Conservation (phyloP, 495 filamentous ascomycete genomes). For the Baudoinia panamericana region DNA sequence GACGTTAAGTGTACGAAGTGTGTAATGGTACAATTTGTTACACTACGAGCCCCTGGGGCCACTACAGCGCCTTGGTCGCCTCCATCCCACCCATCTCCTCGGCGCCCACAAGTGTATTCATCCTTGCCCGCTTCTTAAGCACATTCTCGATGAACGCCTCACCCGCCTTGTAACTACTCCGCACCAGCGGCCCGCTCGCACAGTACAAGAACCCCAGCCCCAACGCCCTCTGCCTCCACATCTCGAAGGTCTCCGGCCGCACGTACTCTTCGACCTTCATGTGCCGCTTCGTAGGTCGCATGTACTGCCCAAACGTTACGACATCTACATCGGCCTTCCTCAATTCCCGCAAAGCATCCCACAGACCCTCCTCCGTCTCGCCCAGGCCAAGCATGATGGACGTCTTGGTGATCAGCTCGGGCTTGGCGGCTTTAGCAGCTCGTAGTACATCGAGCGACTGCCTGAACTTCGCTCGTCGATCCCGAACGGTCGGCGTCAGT, state of each 20-base stretch:
- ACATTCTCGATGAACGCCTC: slow-evolving; percentile 99
- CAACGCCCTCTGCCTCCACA: slow-evolving; percentile 78
- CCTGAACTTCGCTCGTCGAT: slow-evolving; percentile 78
- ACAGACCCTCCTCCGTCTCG: slow-evolving; percentile 81
- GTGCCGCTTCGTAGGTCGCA: slow-evolving; percentile 94
- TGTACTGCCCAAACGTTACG: slow-evolving; percentile 97
- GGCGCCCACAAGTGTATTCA: slow-evolving; percentile 27
- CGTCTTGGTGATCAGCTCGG: slow-evolving; percentile 85
- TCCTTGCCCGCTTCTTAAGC: slow-evolving; percentile 64
- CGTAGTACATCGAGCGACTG: slow-evolving; percentile 71
- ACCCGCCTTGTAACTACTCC: slow-evolving; percentile 92
- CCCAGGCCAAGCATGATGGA: slow-evolving; percentile 93
- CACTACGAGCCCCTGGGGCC: too few species aligned
- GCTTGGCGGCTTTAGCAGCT: slow-evolving; percentile 62
- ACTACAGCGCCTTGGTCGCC: too few species aligned
- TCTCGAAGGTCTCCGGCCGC: slow-evolving; percentile 76
- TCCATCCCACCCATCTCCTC: slow-evolving; percentile 16
- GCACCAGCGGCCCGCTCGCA: slow-evolving; percentile 80
- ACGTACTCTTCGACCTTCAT: slow-evolving; percentile 93
- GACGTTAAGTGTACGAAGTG: too few species aligned
- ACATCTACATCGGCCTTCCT: slow-evolving; percentile 74
- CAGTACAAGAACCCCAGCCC: slow-evolving; percentile 96
- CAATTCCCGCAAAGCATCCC: slow-evolving; percentile 66
- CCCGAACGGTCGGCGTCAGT: slow-evolving; percentile 76
- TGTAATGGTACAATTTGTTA: too few species aligned